Percentiles rank a stretch among this genome's conserved stretches.
Evolutionary conservation across 768 basidiomycete species (phyloP).

Genomic region (Suillus discolor): DNA sequence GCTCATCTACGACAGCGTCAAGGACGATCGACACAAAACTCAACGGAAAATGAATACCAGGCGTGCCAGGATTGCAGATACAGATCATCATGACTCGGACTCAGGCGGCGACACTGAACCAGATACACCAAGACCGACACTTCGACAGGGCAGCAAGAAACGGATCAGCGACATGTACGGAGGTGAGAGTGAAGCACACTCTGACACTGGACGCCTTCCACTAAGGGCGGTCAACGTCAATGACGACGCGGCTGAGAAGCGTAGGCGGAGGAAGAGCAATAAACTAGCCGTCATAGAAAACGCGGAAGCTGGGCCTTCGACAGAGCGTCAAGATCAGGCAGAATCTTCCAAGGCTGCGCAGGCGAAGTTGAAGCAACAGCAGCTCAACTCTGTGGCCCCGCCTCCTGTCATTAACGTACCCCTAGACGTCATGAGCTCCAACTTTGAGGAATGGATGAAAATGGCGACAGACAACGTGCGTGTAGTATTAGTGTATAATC

Average conservation of each 20-base stretch:
- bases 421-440: constrained; percentile 85
- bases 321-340: constrained; percentile 37
- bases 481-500: constrained; percentile 18
- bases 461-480: constrained; percentile 97
- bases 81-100: constrained; percentile 20
- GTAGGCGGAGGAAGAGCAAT: constrained; percentile 77
- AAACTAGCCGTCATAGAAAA: constrained; percentile 62
- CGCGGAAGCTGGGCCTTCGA: constrained; percentile 58
- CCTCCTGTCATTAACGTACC: constrained; percentile 62
- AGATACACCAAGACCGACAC: constrained; percentile 29
- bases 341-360: constrained; percentile 46
- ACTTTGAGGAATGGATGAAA: constrained; percentile 99
- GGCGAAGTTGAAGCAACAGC: constrained; percentile 59
- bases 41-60: constrained; percentile 22
- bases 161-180: constrained; percentile 53
- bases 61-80: constrained; percentile 21
- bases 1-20: not conserved
- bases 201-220: constrained; percentile 44
- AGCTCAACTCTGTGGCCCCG: constrained; percentile 60
- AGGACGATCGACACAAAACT: not conserved
- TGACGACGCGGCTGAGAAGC: constrained; percentile 87
- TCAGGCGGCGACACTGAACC: constrained; percentile 34
- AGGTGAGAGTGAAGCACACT: constrained; percentile 37
- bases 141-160: constrained; percentile 35
- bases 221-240: constrained; percentile 53